A percentile compares a stretch with the other conserved stretches of the same genome.
Conservation (phyloP, 495 filamentous ascomycete genomes). For the Penicillium mononematosum region DNA sequence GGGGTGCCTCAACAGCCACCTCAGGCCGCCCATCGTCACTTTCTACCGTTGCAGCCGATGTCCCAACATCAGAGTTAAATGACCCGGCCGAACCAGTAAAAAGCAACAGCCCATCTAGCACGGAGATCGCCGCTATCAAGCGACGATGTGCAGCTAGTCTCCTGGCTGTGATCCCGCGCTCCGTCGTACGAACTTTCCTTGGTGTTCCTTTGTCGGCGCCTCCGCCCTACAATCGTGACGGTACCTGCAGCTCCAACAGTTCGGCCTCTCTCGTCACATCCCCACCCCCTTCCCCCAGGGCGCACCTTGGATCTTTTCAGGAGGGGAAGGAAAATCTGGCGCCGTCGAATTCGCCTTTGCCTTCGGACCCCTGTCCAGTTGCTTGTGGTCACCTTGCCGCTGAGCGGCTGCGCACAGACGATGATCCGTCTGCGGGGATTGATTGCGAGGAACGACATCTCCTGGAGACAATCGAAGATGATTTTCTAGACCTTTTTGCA, state of each 20-base stretch:
- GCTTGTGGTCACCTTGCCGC: constrained; percentile 2
- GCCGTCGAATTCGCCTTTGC: constrained; percentile 9
- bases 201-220: constrained; percentile 23
- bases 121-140: constrained; percentile 53
- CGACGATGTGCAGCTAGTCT: constrained; percentile 54
- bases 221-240: constrained; percentile 20
- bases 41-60: constrained; percentile 4
- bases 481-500: constrained; percentile 68
- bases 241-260: constrained; percentile 32
- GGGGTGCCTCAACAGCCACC: constrained; percentile 6
- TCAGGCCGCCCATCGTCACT: constrained; percentile 1
- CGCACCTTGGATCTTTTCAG: constrained; percentile 11
- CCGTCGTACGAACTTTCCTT: constrained; percentile 42
- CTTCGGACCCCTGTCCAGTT: constrained; percentile 3
- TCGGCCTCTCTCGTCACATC: constrained; percentile 15
- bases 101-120: constrained; percentile 24
- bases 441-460: constrained; percentile 40
- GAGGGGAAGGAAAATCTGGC: constrained; percentile 3
- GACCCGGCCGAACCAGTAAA: constrained; percentile 11
- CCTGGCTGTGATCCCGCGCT: constrained; percentile 45
- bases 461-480: constrained; percentile 43
- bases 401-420: constrained; percentile 14
- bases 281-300: constrained; percentile 17
- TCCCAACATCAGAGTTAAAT: constrained; percentile 10
- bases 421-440: constrained; percentile 21